Conservation (phyloP, 2,329 filamentous ascomycete species). For the Botrytis medusae region DNA sequence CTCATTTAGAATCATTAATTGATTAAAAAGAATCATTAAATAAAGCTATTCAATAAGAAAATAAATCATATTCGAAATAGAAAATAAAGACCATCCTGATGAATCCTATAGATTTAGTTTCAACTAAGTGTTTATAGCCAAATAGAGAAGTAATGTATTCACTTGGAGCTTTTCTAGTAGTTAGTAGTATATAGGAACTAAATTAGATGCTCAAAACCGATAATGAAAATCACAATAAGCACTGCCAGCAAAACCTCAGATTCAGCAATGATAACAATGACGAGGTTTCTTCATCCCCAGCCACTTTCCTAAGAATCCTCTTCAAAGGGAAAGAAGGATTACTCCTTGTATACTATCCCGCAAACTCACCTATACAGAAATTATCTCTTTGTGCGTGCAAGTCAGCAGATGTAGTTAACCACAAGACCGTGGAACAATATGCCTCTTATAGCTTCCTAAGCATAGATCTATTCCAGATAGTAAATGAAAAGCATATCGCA, state of each 20-base stretch:
- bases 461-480: not conserved
- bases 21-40: no score
- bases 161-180: not conserved
- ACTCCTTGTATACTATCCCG: fast-evolving
- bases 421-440: not conserved
- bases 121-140: fast-evolving
- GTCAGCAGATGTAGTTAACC: fast-evolving
- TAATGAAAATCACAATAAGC: not conserved
- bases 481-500: not conserved
- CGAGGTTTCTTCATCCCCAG: not conserved
- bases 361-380: not conserved
- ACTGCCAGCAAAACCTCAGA: not conserved
- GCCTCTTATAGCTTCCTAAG: not conserved
- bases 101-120: no score
- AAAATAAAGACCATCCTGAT: no score
- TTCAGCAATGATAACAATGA: no score
- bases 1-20: no score
- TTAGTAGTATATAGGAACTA: not conserved
- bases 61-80: not conserved
- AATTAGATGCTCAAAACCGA: no score
- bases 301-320: not conserved
- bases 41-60: no score
- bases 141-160: not conserved
- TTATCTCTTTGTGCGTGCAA: fast-evolving
- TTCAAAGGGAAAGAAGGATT: not conserved